Evolutionary conservation across 139 green algal genomes (phyloP), one percentile per base, ranked within the genome.

Genomic region (Dunaliella primolecta): DNA sequence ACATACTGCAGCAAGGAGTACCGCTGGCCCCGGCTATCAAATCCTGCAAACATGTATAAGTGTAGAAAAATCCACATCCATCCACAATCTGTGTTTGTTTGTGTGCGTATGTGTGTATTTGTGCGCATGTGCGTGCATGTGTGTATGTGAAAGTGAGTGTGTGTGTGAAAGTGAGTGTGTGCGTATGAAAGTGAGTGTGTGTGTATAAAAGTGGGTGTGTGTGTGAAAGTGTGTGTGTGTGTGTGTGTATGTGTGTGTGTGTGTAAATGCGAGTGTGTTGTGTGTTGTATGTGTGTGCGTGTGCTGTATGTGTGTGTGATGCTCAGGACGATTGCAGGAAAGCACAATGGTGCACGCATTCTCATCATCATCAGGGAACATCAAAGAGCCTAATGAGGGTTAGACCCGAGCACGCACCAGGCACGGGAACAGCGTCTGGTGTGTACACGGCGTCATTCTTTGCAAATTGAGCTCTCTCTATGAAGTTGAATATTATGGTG

Each of bases 401-500:
- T n/a, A n/a, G n/a, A n/a, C n/a, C n/a, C n/a, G n/a, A n/a, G n/a
- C n/a, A 64, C 30, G 23, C 37, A 94, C 92, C 92, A 37, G 94
- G 96, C 32, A 98, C 91, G 3, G 92, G 87, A 2, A 98, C 85
- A 0, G 80, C 92, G 3, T 89, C 92, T 29, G 92, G 33, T 25
- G 91, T 38, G 85, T 99, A 99, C 1, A 98, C 91, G 0, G 91
- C 37, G 0, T 84, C 72, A 85, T 99, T 99, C 35, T 85, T 81
- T 20, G 92, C 91, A 84, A 97, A 99, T 90, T 99, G 97, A 3
- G 96, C 91, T 0, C 97, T 87, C 89, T 99, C 96, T n/a, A 99
- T 98, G 35, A 99, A 87, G 32, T 84, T 89, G 88, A 99, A 99
- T 84, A 99, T 98, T 79, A 99, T 99, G 36, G 93, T 98, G 91